Evolutionary conservation across 371 early-diverging fungal genomes (phyloP).

Genomic region (Mucor irregularis): DNA sequence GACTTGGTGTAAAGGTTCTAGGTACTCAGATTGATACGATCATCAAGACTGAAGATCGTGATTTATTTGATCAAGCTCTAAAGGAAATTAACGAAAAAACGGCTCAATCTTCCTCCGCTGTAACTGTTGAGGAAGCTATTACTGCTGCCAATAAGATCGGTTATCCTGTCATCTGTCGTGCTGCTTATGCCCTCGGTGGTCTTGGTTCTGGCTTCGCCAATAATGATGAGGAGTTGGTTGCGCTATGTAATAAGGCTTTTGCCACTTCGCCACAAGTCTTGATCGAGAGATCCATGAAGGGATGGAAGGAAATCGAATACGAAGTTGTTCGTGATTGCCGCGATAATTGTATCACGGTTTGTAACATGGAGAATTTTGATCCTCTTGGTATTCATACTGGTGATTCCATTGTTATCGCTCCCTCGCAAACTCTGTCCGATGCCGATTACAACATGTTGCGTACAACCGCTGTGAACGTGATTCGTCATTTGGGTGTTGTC

Average conservation of each 20-base stretch:
- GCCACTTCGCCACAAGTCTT: constrained; percentile 89
- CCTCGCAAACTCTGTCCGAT: constrained; percentile 92
- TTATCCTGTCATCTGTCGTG: constrained; percentile 92
- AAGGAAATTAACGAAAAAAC: constrained; percentile 83
- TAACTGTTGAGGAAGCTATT: constrained; percentile 79
- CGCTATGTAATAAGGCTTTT: constrained; percentile 83
- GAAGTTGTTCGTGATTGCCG: constrained; percentile 92
- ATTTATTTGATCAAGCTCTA: constrained; percentile 87
- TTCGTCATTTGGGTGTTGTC: constrained; percentile 89
- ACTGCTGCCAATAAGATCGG: constrained; percentile 83
- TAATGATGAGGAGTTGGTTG: constrained; percentile 74
- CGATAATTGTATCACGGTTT: constrained; percentile 96
- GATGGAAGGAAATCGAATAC: constrained; percentile 98
- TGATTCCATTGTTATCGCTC: constrained; percentile 96
- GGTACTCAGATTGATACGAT: constrained; percentile 92
- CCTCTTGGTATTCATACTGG: constrained; percentile 97
- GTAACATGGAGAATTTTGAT: constrained; percentile 99
- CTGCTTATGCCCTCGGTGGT: constrained; percentile 94
- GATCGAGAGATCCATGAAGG: constrained; percentile 95
- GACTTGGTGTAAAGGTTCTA: constrained; percentile 87
- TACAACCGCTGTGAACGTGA: constrained; percentile 81
- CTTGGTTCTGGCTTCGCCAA: constrained; percentile 94
- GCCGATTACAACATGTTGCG: constrained; percentile 97
- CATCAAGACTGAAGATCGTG: constrained; percentile 93
- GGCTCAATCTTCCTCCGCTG: constrained; percentile 80